These are phyloP conservation scores for Darksidea phi DNA, from an alignment of 495 filamentous ascomycete species.

Conservation along the genomic window DNA sequence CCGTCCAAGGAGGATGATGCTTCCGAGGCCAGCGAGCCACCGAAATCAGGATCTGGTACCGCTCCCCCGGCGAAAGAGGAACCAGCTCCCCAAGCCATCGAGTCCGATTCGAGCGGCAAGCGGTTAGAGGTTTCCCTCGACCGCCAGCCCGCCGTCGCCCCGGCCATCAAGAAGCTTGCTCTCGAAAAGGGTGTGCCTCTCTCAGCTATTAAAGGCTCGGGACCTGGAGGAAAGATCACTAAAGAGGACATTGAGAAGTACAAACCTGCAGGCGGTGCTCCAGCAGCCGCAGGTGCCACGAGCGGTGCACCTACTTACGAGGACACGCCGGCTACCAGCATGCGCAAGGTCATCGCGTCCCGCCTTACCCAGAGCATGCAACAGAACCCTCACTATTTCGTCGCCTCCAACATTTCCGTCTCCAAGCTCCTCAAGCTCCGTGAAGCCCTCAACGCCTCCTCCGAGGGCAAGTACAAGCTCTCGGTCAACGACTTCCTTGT, in stretches of 20 bases:
- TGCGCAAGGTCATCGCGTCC: slow-evolving; percentile 96
- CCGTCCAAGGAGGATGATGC: slow-evolving; percentile 65
- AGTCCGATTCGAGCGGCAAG: slow-evolving; percentile 72
- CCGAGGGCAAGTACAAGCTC: slow-evolving; percentile 94
- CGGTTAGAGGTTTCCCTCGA: slow-evolving; percentile 80
- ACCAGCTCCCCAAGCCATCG: slow-evolving; percentile 54
- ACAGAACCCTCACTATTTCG: slow-evolving; percentile 98
- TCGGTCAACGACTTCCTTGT: slow-evolving; percentile 99
- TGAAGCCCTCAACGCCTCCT: slow-evolving; percentile 82
- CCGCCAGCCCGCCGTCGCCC: slow-evolving; percentile 69
- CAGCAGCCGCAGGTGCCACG: slow-evolving; percentile 44
- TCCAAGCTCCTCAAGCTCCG: slow-evolving; percentile 93
- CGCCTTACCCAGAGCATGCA: slow-evolving; percentile 85
- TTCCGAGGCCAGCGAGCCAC: slow-evolving; percentile 57
- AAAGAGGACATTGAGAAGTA: slow-evolving; percentile 90
- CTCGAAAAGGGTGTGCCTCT: slow-evolving; percentile 81
- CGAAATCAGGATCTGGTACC: slow-evolving; percentile 54
- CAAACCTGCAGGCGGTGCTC: slow-evolving; percentile 54
- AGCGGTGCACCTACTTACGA: slow-evolving; percentile 68
- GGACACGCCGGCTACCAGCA: slow-evolving; percentile 80
- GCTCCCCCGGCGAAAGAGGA: slow-evolving; percentile 57
- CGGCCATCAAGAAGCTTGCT: slow-evolving; percentile 76
- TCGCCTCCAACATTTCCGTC: slow-evolving; percentile 82
- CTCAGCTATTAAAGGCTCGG: slow-evolving; percentile 80
- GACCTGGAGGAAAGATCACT: slow-evolving; percentile 81